Evolutionary conservation across 108 stramenopile species (phyloP).

Genomic region (Discostella pseudostelligera): DNA sequence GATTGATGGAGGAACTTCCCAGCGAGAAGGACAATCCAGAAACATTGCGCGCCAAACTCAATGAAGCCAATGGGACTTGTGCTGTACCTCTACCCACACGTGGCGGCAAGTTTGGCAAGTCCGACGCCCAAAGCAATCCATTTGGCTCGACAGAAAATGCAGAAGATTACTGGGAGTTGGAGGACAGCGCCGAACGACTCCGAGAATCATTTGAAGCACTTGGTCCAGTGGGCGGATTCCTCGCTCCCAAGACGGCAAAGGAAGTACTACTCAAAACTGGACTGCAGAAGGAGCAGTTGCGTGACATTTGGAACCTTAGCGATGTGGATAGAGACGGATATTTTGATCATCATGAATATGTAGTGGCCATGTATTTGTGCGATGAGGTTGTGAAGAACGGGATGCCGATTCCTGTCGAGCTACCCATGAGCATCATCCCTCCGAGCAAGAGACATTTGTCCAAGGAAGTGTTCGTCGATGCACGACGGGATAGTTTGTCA

Average conservation of each 20-base stretch:
- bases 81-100: conserved; percentile 64
- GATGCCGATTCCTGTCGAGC: conserved; percentile 76
- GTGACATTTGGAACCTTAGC: conserved; percentile 91
- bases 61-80: neutral
- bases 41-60: conserved; percentile 73
- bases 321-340: conserved; percentile 92
- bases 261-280: conserved; percentile 86
- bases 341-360: conserved; percentile 90
- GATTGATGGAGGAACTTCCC: conserved; percentile 75
- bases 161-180: conserved; percentile 84
- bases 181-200: conserved; percentile 81
- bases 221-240: conserved; percentile 81
- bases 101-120: conserved; percentile 63
- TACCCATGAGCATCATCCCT: conserved; percentile 72
- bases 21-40: conserved; percentile 85
- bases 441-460: conserved; percentile 61
- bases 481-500: too few species aligned
- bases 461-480: conserved; percentile 7
- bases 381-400: conserved; percentile 88
- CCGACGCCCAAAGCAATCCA: conserved; percentile 64
- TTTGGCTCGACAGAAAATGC: conserved; percentile 74
- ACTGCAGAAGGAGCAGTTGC: conserved; percentile 80
- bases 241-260: conserved; percentile 74
- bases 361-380: conserved; percentile 91
- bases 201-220: conserved; percentile 65